Evolutionary conservation across 352 stramenopile genomes (phyloP).

Genomic region (Pythium guiyangense): DNA sequence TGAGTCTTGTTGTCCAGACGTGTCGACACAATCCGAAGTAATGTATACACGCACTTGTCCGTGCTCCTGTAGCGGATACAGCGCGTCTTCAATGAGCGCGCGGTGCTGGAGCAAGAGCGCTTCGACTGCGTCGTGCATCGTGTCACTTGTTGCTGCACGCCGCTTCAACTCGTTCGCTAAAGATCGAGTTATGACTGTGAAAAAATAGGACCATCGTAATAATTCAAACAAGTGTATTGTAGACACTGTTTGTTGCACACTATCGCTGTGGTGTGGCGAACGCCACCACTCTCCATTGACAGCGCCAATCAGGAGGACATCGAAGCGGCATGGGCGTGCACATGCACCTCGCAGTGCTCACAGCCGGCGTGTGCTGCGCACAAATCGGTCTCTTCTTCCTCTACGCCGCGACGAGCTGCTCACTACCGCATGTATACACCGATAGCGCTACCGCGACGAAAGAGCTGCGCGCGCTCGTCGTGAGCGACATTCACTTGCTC

Average conservation of each 20-base stretch:
- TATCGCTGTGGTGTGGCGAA: too few species aligned
- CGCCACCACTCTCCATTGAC: too few species aligned
- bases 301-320: too few species aligned
- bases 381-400: conserved; percentile 65
- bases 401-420: conserved; percentile 28
- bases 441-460: not conserved
- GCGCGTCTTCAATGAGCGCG: conserved; percentile 26
- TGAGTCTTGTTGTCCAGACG: not conserved
- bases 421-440: not conserved
- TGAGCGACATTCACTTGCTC: conserved; percentile 73
- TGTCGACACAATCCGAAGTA: not conserved
- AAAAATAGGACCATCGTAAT: not conserved
- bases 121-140: conserved; percentile 22
- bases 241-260: not conserved
- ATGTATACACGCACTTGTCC: conserved; percentile 14
- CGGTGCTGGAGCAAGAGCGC: conserved; percentile 46
- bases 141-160: not conserved
- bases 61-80: conserved; percentile 30
- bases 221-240: not conserved
- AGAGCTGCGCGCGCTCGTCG: conserved; percentile 39
- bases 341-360: conserved; percentile 20
- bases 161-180: too few species aligned
- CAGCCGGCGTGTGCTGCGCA: conserved; percentile 24
- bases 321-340: conserved; percentile 3
- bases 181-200: not conserved